Conservation (phyloP, 345 rosid genomes). For the Xanthoceras sorbifolium region DNA sequence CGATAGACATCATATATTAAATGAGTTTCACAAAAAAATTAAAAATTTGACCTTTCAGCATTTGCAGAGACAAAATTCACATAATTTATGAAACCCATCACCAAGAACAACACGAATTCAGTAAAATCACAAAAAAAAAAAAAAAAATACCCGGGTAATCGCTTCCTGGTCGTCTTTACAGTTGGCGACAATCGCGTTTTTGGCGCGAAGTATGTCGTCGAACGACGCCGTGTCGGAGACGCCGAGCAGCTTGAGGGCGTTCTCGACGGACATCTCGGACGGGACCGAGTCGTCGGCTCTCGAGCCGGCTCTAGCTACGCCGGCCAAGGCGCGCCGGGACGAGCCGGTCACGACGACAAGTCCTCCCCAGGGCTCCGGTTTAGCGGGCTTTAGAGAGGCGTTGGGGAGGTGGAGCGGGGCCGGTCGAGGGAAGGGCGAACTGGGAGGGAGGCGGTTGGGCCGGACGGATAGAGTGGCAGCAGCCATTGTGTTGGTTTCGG, state of each 20-base stretch:
- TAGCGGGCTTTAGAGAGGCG: constrained; percentile 22
- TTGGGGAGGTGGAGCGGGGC: constrained; percentile 26
- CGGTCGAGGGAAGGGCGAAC: constrained; percentile 38
- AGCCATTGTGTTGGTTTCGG: constrained; percentile 44
- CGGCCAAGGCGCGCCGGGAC: constrained; percentile 38
- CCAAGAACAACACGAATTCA: background rate
- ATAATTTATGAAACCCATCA: background rate
- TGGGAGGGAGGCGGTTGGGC: constrained; percentile 54
- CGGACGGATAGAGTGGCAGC: constrained; percentile 79
- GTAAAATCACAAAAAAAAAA: background rate
- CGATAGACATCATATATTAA: background rate
- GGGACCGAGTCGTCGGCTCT: constrained; percentile 89
- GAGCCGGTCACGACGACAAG: constrained; percentile 8
- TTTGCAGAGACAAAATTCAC: background rate
- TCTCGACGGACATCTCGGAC: constrained; percentile 93
- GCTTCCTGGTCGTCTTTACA: constrained; percentile 81
- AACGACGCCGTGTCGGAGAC: constrained; percentile 85
- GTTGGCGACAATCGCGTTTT: constrained; percentile 68
- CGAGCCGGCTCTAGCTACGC: constrained; percentile 55
- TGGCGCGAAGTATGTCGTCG: constrained; percentile 94
- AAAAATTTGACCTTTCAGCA: background rate
- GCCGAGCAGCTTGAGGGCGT: constrained; percentile 90
- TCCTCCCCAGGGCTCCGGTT: constrained; percentile 47
- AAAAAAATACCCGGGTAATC: constrained; percentile 67
- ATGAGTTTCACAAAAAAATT: background rate